Evolutionary conservation across 345 rosid genomes (phyloP).

Genomic region (Chamaenerion angustifolium): DNA sequence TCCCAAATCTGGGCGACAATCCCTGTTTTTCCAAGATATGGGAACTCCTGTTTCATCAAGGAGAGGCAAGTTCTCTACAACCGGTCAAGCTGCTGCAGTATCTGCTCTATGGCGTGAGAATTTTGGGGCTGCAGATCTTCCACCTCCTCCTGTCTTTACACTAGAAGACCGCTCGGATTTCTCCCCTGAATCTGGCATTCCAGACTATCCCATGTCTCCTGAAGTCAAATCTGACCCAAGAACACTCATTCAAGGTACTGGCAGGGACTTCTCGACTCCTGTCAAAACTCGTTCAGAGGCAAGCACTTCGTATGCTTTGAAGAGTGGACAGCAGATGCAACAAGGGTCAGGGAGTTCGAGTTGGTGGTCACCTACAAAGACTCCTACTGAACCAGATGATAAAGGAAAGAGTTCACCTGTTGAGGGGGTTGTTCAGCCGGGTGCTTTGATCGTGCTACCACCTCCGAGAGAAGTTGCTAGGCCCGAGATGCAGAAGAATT

Average conservation of each 20-base stretch:
- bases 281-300: slow-evolving; percentile 42
- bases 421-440: slow-evolving; percentile 78
- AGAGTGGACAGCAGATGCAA: slow-evolving; percentile 48
- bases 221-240: slow-evolving; percentile 49
- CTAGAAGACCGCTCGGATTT: slow-evolving; percentile 82
- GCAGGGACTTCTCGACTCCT: slow-evolving; percentile 43
- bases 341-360: slow-evolving; percentile 39
- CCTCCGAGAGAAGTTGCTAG: slow-evolving; percentile 93
- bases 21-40: slow-evolving; percentile 77
- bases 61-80: slow-evolving; percentile 62
- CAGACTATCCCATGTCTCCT: slow-evolving; percentile 61
- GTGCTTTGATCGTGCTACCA: slow-evolving; percentile 76
- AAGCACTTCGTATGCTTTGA: slow-evolving; percentile 46
- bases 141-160: slow-evolving; percentile 86
- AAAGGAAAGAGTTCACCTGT: slow-evolving; percentile 86
- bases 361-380: slow-evolving; percentile 73
- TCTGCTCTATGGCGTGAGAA: slow-evolving; percentile 98
- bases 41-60: slow-evolving; percentile 72
- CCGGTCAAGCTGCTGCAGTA: slow-evolving; percentile 86
- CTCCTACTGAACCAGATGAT: slow-evolving; percentile 53
- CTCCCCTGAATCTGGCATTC: slow-evolving; percentile 78
- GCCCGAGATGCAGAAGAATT: slow-evolving; percentile 68
- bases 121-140: slow-evolving; percentile 76
- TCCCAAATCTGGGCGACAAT: slow-evolving; percentile 72
- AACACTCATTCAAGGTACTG: slow-evolving; percentile 38